Percentiles rank a stretch among this genome's conserved stretches.
phyloP scores from a whole-genome alignment of 1,284 basidiomycete genomes.

The Fomitopsis palustris region DNA sequence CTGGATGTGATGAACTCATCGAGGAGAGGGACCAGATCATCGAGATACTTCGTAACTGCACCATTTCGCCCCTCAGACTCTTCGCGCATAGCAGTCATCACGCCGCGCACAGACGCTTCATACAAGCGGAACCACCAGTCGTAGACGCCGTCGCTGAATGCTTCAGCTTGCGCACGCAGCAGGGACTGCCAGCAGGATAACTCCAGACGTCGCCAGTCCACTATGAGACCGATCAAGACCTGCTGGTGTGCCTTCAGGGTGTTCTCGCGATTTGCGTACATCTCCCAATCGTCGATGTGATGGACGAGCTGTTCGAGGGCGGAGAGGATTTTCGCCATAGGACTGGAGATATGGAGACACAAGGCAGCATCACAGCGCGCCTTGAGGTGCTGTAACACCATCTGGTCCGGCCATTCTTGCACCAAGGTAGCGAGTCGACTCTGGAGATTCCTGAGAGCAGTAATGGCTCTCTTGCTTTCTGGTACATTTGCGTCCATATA shows the following conservation, averaged over 20 bases:
- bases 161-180: conserved; percentile 66
- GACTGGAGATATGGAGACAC: conserved; percentile 61
- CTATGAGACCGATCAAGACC: conserved; percentile 70
- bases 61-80: conserved; percentile 26
- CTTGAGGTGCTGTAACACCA: conserved; percentile 86
- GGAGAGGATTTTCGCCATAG: conserved; percentile 83
- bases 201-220: conserved; percentile 91
- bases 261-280: conserved; percentile 87
- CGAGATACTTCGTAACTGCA: conserved; percentile 53
- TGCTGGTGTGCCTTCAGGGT: conserved; percentile 71
- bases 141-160: conserved; percentile 61
- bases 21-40: conserved; percentile 73
- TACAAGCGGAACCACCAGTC: conserved; percentile 95
- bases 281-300: conserved; percentile 97
- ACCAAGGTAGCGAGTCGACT: conserved; percentile 57
- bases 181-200: conserved; percentile 85
- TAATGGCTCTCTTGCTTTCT: conserved; percentile 63
- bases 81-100: conserved; percentile 44
- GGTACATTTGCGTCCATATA: conserved; percentile 73
- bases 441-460: conserved; percentile 50
- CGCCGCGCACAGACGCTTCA: conserved; percentile 72
- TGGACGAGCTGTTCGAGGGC: conserved; percentile 84
- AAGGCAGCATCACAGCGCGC: conserved; percentile 76
- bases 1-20: conserved; percentile 80
- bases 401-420: conserved; percentile 94